Evolutionary conservation across 495 filamentous ascomycete genomes (phyloP).

Genomic region (Penicillium taxi): DNA sequence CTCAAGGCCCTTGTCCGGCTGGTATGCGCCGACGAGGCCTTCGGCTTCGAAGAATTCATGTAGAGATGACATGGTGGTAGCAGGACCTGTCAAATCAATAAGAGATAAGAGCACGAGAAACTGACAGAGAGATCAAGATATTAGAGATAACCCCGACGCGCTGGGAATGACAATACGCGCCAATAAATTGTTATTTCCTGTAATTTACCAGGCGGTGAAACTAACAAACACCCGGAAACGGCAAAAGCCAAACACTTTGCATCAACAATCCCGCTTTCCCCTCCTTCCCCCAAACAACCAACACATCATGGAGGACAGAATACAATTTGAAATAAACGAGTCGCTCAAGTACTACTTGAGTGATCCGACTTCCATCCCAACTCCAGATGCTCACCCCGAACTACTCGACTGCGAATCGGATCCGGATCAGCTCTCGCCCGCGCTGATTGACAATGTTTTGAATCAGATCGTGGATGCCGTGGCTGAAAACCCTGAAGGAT

Average conservation of each 20-base stretch:
- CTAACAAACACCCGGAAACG: constrained; percentile 7
- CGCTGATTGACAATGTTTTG: constrained; percentile 72
- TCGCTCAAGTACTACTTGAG: constrained; percentile 92
- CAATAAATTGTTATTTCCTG: constrained; percentile 14
- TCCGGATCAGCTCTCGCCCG: constrained; percentile 68
- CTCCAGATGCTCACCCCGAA: constrained; percentile 76
- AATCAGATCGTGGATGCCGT: constrained; percentile 93
- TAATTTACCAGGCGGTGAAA: constrained; percentile 13
- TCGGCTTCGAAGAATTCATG: too few relatives aligned
- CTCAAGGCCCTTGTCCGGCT: too few relatives aligned
- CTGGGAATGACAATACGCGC: not conserved
- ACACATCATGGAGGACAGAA: constrained; percentile 60
- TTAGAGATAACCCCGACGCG: too few relatives aligned
- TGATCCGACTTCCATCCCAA: constrained; percentile 74
- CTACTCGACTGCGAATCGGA: constrained; percentile 89
- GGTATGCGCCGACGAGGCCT: too few relatives aligned
- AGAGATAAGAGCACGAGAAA: too few relatives aligned
- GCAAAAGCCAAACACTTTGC: constrained; percentile 28
- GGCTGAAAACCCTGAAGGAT: constrained; percentile 81
- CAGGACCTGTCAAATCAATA: too few relatives aligned
- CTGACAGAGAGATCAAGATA: too few relatives aligned
- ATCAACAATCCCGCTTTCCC: constrained; percentile 17
- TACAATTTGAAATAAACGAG: constrained; percentile 90
- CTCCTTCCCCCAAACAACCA: constrained; percentile 5
- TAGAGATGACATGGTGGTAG: too few relatives aligned